Base-by-base conservation (phyloP, 2,329 filamentous ascomycete genomes). In the Macrophomina pseudophaseolina region DNA sequence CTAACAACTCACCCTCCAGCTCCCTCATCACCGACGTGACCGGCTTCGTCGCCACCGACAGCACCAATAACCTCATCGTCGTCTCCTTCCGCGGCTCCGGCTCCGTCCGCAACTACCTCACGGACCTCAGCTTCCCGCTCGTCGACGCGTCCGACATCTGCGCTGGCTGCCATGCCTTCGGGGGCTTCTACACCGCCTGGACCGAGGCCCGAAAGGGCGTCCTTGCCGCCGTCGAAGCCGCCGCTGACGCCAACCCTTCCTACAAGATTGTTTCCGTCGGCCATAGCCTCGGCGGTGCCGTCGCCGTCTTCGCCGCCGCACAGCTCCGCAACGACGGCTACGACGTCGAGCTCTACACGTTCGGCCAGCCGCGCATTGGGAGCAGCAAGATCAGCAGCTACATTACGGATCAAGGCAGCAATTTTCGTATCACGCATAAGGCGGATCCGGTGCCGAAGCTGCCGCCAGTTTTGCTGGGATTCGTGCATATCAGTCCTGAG, bases 381-480 rank as follows among this genome's bases (percentile, higher is more conserved):
- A 88, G 90, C 75, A 72, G 74, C 2, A 80, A 75, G 18, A 83
- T 90, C 66, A 83, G 82, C 64, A 73, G 80, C 62, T 89, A 83
- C 73, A 80, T 91, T 68, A 83, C 82, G 7, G 70, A 71, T 56
- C 86, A 89, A 70, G 79, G 82, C 64, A 74, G 74, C 65, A 84
- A 86, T 69, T 89, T 83, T 79, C 87, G 90, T 69, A 81, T 91
- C 62, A 92, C 90, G 1, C 90, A 93, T 77, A 78, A 77, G 49
- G 80, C 85, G 71, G 91, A 93, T 74, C 87, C 89, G 0, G 86
- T 93, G 1, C 88, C 91, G 0, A 85, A 87, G 51, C 81, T 93
- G 44, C 90, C 90, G 1, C 88, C 23, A 77, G 87, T 73, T 66
- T 63, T 85, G 53, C 75, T 90, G 62, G 85, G 85, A 40, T 93